A percentile compares a stretch with the other conserved stretches of the same genome.
Conservation (phyloP, 2,329 filamentous ascomycete species). For the Myriosclerotinia scirpicola region DNA sequence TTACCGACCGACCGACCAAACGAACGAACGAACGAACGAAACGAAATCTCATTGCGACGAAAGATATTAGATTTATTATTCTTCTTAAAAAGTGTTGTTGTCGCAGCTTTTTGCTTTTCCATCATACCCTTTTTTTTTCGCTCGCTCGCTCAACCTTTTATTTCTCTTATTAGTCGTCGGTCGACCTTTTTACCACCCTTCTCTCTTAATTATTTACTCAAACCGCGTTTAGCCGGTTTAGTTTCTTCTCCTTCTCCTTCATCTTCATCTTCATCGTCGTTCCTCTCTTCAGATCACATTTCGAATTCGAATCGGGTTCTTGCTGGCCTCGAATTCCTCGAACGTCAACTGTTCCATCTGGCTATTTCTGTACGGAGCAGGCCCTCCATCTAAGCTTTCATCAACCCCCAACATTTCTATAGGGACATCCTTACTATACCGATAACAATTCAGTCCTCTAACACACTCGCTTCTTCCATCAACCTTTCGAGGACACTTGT, state of each 20-base stretch:
- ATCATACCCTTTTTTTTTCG: neutral
- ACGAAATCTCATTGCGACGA: neutral
- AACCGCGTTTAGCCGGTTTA: constrained; percentile 2
- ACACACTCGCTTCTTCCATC: constrained; percentile 38
- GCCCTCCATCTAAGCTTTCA: constrained; percentile 33
- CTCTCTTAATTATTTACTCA: constrained; percentile 14
- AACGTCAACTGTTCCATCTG: constrained; percentile 41
- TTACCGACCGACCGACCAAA: neutral
- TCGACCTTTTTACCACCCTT: constrained; percentile 8
- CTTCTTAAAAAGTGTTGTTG: constrained; percentile 7
- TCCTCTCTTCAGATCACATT: neutral
- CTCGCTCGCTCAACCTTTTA: neutral
- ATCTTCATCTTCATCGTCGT: too few species aligned
- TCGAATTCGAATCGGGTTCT: constrained; percentile 34
- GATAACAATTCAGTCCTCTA: constrained; percentile 12
- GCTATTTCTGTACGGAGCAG: constrained; percentile 40
- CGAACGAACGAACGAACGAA: neutral
- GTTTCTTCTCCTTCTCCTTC: neutral
- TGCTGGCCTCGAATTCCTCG: constrained; percentile 42
- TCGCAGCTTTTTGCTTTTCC: neutral
- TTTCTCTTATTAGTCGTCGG: neutral
- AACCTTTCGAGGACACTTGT: constrained; percentile 30
- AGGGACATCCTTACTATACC: constrained; percentile 29
- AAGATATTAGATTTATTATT: neutral
- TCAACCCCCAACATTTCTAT: constrained; percentile 8